Conservation (phyloP, 2,329 filamentous ascomycete species). For the Sporothrix protearum region DNA sequence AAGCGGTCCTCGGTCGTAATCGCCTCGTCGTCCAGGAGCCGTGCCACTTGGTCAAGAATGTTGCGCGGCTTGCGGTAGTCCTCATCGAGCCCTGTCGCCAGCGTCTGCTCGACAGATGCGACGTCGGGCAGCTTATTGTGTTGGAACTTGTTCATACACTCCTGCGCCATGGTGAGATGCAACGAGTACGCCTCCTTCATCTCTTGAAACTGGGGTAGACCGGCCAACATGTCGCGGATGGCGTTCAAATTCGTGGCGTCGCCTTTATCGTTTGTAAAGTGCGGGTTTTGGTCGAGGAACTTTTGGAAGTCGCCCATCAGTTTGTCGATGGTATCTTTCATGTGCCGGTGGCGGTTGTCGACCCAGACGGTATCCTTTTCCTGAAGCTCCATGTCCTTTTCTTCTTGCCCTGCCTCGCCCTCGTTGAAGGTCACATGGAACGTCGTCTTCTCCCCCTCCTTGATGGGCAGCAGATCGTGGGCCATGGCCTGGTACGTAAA, state of each 20-base stretch:
- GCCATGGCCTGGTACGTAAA: constrained; percentile 99
- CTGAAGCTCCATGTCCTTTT: constrained; percentile 85
- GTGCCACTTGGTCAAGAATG: constrained; percentile 76
- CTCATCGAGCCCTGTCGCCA: constrained; percentile 90
- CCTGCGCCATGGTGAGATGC: constrained; percentile 93
- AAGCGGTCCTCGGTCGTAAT: constrained; percentile 71
- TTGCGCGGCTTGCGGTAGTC: constrained; percentile 90
- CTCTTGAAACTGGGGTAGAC: constrained; percentile 88
- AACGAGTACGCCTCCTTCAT: constrained; percentile 94
- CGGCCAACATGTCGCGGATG: constrained; percentile 96
- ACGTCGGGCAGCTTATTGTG: constrained; percentile 80
- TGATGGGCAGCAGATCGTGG: constrained; percentile 83
- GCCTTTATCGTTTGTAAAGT: constrained; percentile 74
- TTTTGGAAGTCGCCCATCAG: constrained; percentile 88
- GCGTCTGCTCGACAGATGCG: constrained; percentile 80
- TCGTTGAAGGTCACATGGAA: constrained; percentile 79
- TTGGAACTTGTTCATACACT: constrained; percentile 93
- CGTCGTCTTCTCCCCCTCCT: constrained; percentile 82
- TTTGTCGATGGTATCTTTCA: constrained; percentile 96
- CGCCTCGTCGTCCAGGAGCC: constrained; percentile 80
- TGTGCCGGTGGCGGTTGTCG: constrained; percentile 88
- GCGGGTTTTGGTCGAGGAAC: constrained; percentile 85
- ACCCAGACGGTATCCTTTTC: constrained; percentile 96
- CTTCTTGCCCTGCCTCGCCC: constrained; percentile 64
- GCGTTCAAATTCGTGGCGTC: constrained; percentile 76